These are phyloP conservation scores for Ceratorhiza oryzae-sativae DNA, from an alignment of 1,284 basidiomycete species.

Conservation along the genomic window DNA sequence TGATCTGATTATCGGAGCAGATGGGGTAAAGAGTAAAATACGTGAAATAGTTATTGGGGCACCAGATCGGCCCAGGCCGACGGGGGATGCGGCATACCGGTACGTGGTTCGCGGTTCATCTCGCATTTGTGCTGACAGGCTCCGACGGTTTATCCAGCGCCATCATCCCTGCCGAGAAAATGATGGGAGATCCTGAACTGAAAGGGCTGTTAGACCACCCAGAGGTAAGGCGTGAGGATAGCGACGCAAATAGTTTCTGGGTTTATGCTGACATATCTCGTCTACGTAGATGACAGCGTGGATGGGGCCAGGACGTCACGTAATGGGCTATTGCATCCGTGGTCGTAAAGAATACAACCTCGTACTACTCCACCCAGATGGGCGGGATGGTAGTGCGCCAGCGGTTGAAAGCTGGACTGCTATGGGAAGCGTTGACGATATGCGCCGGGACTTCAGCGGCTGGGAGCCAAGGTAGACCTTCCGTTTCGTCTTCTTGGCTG, in stretches of 20 bases:
- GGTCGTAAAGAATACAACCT: constrained; percentile 37
- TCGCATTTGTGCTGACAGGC: background rate
- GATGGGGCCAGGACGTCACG: constrained; percentile 42
- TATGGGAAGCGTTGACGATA: constrained; percentile 37
- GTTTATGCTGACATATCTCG: background rate
- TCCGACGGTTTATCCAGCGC: constrained; percentile 17
- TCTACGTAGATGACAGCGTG: constrained; percentile 40
- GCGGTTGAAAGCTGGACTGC: constrained; percentile 38
- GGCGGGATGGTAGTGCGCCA: constrained; percentile 16
- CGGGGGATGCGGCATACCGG: constrained; percentile 61
- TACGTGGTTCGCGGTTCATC: background rate
- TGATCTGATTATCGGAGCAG: constrained; percentile 63
- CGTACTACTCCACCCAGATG: constrained; percentile 39
- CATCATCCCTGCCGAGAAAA: constrained; percentile 40
- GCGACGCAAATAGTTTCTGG: no score
- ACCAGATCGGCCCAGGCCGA: constrained; percentile 51
- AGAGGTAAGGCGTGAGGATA: constrained; percentile 7
- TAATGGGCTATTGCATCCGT: constrained; percentile 41
- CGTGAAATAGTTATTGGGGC: constrained; percentile 59
- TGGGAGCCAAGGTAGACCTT: constrained; percentile 43
- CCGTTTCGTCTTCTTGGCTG: background rate
- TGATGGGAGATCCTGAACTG: constrained; percentile 40
- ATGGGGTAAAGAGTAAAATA: constrained; percentile 62
- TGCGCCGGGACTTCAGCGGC: constrained; percentile 39
- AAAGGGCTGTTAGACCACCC: constrained; percentile 38